These are phyloP conservation scores for Septoria linicola DNA, from an alignment of 2,329 filamentous ascomycete species.

Conservation along the genomic window DNA sequence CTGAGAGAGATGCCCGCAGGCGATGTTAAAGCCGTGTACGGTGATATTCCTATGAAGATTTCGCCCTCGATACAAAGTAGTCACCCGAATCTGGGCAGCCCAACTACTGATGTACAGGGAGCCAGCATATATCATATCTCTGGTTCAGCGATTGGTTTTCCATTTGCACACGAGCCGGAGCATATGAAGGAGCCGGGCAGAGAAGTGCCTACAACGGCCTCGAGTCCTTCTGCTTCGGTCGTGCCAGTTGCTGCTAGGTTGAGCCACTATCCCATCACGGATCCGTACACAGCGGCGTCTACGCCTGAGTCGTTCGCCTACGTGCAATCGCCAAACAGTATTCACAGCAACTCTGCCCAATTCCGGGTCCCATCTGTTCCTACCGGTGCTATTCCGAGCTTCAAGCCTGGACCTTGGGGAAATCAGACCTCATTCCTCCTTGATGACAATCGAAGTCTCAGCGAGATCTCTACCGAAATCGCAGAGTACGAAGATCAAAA, in stretches of 20 bases:
- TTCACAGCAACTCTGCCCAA: slow-evolving; percentile 19
- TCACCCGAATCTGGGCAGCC: slow-evolving; percentile 24
- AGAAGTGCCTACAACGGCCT: slow-evolving; percentile 10
- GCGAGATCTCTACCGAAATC: slow-evolving; percentile 55
- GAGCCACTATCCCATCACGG: slow-evolving; percentile 23
- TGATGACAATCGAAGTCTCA: slow-evolving; percentile 55
- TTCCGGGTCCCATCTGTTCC: slow-evolving; percentile 14
- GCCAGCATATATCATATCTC: slow-evolving; percentile 38
- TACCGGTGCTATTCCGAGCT: slow-evolving; percentile 21
- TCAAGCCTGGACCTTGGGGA: slow-evolving; percentile 21
- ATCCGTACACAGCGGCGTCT: slow-evolving; percentile 19
- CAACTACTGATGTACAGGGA: slow-evolving; percentile 36
- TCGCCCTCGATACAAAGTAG: slow-evolving; percentile 18
- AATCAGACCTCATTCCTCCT: slow-evolving; percentile 49
- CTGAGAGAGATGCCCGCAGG: slow-evolving; percentile 18
- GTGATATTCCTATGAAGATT: slow-evolving; percentile 19
- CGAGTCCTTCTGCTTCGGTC: slow-evolving; percentile 24
- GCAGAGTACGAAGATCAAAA: slow-evolving; percentile 48
- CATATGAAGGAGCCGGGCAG: background rate
- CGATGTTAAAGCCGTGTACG: slow-evolving; percentile 20
- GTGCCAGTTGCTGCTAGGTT: slow-evolving; percentile 14
- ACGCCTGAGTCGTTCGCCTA: slow-evolving; percentile 24
- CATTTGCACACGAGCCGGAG: slow-evolving; percentile 1
- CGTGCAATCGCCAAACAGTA: slow-evolving; percentile 24
- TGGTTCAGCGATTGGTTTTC: slow-evolving; percentile 18